Conservation (phyloP, 1,284 basidiomycete species). For the Trametes versicolor region DNA sequence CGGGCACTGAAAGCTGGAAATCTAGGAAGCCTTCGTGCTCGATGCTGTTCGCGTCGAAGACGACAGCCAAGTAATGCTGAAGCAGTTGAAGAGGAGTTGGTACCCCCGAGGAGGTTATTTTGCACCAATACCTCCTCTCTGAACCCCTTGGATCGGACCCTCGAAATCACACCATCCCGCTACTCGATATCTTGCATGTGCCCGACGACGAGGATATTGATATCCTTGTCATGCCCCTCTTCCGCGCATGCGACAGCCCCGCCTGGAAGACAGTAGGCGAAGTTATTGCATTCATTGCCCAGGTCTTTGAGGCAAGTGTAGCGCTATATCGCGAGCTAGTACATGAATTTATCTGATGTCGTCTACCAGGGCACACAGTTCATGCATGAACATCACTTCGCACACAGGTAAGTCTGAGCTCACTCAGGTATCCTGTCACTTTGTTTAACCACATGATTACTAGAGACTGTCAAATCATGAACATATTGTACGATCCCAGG, state of each 20-base stretch:
- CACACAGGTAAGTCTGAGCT: conserved; percentile 30
- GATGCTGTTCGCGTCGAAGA: conserved; percentile 42
- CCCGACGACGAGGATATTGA: conserved; percentile 15
- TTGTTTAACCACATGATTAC: neutral
- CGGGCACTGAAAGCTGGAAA: neutral
- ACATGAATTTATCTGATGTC: neutral
- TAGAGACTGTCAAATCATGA: conserved; percentile 50
- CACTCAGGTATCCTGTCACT: neutral
- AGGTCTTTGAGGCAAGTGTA: conserved; percentile 34
- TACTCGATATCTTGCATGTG: conserved; percentile 34
- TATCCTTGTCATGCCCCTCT: conserved; percentile 38
- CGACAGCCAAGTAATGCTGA: conserved; percentile 37
- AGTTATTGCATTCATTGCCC: conserved; percentile 34
- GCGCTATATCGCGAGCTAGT: neutral
- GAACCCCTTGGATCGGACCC: conserved; percentile 11
- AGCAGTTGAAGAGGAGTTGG: conserved; percentile 25
- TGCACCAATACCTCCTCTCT: conserved; percentile 23
- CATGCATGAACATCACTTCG: conserved; percentile 35
- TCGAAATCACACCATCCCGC: conserved; percentile 33
- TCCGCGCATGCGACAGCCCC: conserved; percentile 32
- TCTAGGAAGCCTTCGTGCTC: conserved; percentile 15
- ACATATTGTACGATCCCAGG: conserved; percentile 49
- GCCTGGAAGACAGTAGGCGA: conserved; percentile 34
- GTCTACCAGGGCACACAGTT: conserved; percentile 35
- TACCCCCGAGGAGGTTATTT: conserved; percentile 31